Percentiles rank a stretch among this genome's conserved stretches.
phyloP scores from a whole-genome alignment of 345 rosid species.

The Acer campestre region DNA sequence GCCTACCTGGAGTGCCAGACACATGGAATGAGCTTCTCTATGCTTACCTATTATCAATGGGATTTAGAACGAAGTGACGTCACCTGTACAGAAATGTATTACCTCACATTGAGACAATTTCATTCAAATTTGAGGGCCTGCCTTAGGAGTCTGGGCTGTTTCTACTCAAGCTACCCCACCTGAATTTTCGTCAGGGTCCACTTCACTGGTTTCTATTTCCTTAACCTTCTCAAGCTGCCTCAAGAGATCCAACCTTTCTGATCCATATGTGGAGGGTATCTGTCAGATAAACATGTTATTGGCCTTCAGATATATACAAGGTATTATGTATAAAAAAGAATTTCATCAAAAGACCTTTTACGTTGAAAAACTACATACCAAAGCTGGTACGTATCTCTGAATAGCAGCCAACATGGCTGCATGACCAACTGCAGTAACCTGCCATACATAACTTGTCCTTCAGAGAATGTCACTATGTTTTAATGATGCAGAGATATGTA shows the following conservation, averaged over 20 bases:
- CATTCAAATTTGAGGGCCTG: constrained; percentile 15
- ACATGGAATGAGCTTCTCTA: constrained; percentile 87
- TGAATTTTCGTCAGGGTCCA: constrained; percentile 50
- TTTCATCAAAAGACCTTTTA: constrained; percentile 10
- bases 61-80: constrained; percentile 36
- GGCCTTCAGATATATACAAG: constrained; percentile 9
- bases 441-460: constrained; percentile 15
- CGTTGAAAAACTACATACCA: constrained; percentile 49
- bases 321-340: background rate
- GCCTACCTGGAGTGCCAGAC: constrained; percentile 87
- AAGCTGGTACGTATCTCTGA: constrained; percentile 83
- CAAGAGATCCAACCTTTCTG: constrained; percentile 85
- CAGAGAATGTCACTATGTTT: background rate
- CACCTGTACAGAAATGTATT: background rate
- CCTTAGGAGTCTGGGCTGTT: constrained; percentile 20
- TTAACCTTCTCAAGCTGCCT: constrained; percentile 92
- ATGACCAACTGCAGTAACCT: constrained; percentile 98
- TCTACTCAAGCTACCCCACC: constrained; percentile 48
- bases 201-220: constrained; percentile 60
- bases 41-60: constrained; percentile 60
- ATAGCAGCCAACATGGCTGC: constrained; percentile 97
- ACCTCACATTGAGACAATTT: constrained; percentile 11
- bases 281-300: constrained; percentile 35
- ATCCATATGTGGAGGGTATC: constrained; percentile 95
- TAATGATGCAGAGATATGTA: background rate